phyloP scores from a whole-genome alignment of 2,329 filamentous ascomycete species.

The Pezizomycotina sp. region DNA sequence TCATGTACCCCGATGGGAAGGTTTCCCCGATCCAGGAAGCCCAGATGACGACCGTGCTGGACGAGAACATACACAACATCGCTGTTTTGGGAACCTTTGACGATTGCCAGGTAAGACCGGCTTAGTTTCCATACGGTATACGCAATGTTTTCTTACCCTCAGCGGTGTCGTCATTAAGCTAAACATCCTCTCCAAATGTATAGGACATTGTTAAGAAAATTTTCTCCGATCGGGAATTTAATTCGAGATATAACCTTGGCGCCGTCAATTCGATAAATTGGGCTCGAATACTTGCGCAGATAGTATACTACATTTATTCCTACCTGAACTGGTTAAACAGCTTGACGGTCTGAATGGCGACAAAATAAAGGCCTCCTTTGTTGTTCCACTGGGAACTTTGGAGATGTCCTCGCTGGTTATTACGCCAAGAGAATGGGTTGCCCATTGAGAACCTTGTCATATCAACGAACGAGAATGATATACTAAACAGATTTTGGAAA shows the following conservation, averaged over 20 bases:
- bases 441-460: conserved; percentile 77
- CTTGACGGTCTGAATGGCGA: no score
- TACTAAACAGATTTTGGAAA: conserved; percentile 87
- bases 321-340: conserved; percentile 69
- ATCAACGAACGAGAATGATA: conserved; percentile 95
- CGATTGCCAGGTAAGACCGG: conserved; percentile 57
- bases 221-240: conserved; percentile 72
- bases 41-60: conserved; percentile 89
- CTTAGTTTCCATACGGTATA: not conserved
- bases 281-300: conserved; percentile 87
- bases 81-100: conserved; percentile 84
- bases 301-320: conserved; percentile 89
- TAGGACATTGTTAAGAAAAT: conserved; percentile 85
- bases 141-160: not conserved
- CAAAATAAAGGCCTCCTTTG: conserved; percentile 56
- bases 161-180: conserved; percentile 9
- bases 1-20: conserved; percentile 79
- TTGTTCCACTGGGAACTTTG: conserved; percentile 96
- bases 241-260: conserved; percentile 64
- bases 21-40: conserved; percentile 85
- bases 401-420: conserved; percentile 83
- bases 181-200: not conserved
- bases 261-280: conserved; percentile 97
- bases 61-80: conserved; percentile 83
- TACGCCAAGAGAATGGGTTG: conserved; percentile 79